Percentiles rank a stretch among this genome's conserved stretches.
These are phyloP conservation scores for Marasmius sp. DNA, from an alignment of 1,284 basidiomycete species.

Conservation along the genomic window DNA sequence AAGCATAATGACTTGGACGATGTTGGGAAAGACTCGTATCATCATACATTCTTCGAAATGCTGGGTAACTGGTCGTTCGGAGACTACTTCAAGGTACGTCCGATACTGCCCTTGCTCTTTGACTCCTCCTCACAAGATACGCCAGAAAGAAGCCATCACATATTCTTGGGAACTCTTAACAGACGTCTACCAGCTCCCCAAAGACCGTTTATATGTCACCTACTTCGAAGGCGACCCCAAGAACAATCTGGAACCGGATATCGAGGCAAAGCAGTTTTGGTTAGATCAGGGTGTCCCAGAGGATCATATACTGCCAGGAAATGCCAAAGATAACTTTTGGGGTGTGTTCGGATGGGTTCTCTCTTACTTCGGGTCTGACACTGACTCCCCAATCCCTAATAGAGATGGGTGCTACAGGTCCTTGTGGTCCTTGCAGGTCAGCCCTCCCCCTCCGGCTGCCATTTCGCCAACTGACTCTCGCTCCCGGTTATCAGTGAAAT, in stretches of 20 bases:
- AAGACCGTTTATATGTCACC: conserved; percentile 93
- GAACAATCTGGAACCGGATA: conserved; percentile 86
- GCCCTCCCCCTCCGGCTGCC: conserved; percentile 9
- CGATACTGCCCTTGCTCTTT: neutral
- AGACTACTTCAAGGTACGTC: conserved; percentile 92
- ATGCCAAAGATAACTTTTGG: conserved; percentile 99
- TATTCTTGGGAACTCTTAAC: conserved; percentile 97
- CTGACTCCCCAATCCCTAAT: conserved; percentile 7
- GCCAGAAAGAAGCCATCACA: conserved; percentile 85
- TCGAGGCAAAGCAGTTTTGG: conserved; percentile 89
- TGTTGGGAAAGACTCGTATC: conserved; percentile 96
- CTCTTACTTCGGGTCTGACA: neutral
- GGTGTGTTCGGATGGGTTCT: conserved; percentile 50
- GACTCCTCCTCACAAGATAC: conserved; percentile 3
- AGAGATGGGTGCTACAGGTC: conserved; percentile 99
- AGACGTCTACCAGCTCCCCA: conserved; percentile 83
- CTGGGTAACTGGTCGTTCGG: conserved; percentile 99
- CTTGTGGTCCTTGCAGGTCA: conserved; percentile 94
- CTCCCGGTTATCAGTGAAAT: conserved; percentile 67
- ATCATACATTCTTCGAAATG: conserved; percentile 99
- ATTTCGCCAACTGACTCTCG: conserved; percentile 6
- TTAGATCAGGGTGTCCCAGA: conserved; percentile 83
- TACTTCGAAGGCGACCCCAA: conserved; percentile 95
- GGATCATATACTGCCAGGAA: conserved; percentile 90
- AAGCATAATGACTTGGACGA: conserved; percentile 99